Base-by-base conservation (phyloP, 2,329 filamentous ascomycete species). In the Xylaria sp. region DNA sequence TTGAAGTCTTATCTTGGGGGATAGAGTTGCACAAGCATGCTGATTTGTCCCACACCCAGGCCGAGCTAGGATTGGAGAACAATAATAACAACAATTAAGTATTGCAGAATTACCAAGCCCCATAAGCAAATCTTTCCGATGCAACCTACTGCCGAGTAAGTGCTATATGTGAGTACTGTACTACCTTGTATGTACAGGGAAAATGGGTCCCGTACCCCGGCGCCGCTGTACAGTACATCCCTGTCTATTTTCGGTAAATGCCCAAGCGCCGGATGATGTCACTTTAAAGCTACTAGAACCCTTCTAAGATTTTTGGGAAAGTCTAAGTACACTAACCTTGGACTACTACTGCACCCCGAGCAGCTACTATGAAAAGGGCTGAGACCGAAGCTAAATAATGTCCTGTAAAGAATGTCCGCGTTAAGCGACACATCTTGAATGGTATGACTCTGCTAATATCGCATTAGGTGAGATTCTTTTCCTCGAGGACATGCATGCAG, bases 91-190 rank as follows among this genome's bases (percentile, higher is more conserved):
- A 48, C 43, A 18, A 18, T 8, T 30, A 10, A 50, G 46, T 50
- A 23, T 28, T 50, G 46, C 46, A 50, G 46, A 30, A 28, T 50
- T 30, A 30, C 46, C 46, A 50, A n/a, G 4, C 56, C 39, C 39
- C 39, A 6, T 25, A 23, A 45, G 39, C 56, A 45, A 58, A 55
- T 55, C 48, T 61, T 43, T 55, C 60, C 28, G 39, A 50, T 60
- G 45, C 18, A 18, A 48, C 43, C 30, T 30, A 53, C 32, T 34
- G 9, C 28, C 28, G 32, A 8, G 6, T 34, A 41, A 1, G 4
- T 41, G 4, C 13, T 13, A 15, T 5, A 3, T 36, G 2, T 15
- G 8, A 43, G 43, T 46, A 25, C 3, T 46, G 41, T 23, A 20
- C n/a, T 13, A 5, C 15, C 10, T 7, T 23, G 41, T 23, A 46